Conservation (phyloP, 345 rosid species). For the Pugionium dolabratum region DNA sequence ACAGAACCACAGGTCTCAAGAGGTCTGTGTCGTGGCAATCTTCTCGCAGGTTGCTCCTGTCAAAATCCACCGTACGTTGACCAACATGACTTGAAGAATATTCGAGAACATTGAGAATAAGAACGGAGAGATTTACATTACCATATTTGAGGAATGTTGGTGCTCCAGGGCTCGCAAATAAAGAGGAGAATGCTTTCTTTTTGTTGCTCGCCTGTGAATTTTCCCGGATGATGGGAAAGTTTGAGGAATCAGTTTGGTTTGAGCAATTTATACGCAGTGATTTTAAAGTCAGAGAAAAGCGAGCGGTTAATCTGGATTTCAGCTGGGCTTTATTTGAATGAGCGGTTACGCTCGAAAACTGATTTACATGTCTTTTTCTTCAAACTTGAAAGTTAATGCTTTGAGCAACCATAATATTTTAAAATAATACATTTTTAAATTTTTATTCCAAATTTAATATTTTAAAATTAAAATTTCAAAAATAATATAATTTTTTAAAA, state of each 20-base stretch:
- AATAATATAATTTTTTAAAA: too few species aligned
- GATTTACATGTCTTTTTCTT: too few species aligned
- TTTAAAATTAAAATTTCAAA: too few species aligned
- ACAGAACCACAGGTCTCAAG: conserved; percentile 57
- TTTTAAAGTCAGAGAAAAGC: conserved; percentile 8
- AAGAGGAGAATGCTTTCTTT: background rate
- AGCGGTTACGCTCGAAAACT: conserved; percentile 15
- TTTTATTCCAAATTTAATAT: too few species aligned
- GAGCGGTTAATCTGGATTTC: conserved; percentile 34
- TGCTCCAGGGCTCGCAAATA: background rate
- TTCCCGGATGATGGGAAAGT: conserved; percentile 28
- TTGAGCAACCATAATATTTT: too few species aligned
- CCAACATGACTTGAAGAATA: background rate
- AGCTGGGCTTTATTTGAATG: conserved; percentile 9
- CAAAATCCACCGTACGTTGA: background rate
- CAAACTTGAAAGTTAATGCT: too few species aligned
- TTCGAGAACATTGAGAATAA: background rate
- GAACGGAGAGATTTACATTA: conserved; percentile 3
- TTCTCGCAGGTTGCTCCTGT: conserved; percentile 38
- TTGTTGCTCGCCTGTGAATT: background rate
- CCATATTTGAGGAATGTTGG: conserved; percentile 33
- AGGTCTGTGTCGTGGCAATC: conserved; percentile 47
- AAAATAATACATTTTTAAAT: too few species aligned
- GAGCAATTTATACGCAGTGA: conserved; percentile 16
- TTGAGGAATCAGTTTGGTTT: conserved; percentile 39